Evolutionary conservation across 805 yeast species (phyloP).

Genomic region (Lipomyces orientalis): DNA sequence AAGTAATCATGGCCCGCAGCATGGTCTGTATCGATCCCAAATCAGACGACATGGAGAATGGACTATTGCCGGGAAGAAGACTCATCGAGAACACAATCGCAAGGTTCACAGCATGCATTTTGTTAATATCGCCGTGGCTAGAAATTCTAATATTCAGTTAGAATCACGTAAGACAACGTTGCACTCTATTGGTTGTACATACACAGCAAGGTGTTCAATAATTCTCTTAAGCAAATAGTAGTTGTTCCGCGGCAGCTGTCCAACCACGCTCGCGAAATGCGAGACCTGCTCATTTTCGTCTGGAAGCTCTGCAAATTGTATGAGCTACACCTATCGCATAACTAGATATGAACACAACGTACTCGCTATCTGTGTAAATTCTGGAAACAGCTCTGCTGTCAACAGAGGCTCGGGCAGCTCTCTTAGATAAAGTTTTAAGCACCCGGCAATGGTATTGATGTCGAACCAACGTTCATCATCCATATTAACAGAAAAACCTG

Average conservation of each 20-base stretch:
- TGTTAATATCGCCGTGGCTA: constrained; percentile 68
- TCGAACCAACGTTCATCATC: constrained; percentile 72
- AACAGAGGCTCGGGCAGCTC: constrained; percentile 87
- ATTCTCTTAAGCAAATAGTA: constrained; percentile 71
- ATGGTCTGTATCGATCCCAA: constrained; percentile 61
- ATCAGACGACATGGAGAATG: constrained; percentile 53
- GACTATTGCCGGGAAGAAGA: constrained; percentile 45
- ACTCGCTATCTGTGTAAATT: constrained; percentile 72
- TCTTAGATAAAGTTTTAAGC: constrained; percentile 82
- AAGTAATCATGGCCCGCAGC: constrained; percentile 55
- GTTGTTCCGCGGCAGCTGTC: constrained; percentile 65
- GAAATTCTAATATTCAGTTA: constrained; percentile 51
- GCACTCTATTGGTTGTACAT: not conserved
- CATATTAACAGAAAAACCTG: constrained; percentile 52
- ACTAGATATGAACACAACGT: constrained; percentile 47
- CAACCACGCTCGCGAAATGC: constrained; percentile 42
- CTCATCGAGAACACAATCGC: constrained; percentile 86
- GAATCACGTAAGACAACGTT: not conserved
- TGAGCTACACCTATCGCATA: not conserved
- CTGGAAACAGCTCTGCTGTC: constrained; percentile 64
- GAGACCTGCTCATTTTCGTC: constrained; percentile 23
- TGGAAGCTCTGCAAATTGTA: constrained; percentile 12
- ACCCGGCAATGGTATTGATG: constrained; percentile 82
- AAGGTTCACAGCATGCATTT: constrained; percentile 86
- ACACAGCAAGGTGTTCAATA: constrained; percentile 66